These are phyloP conservation scores for Raphanus hybrid DNA, from an alignment of 441 rosid genomes.

Conservation along the genomic window DNA sequence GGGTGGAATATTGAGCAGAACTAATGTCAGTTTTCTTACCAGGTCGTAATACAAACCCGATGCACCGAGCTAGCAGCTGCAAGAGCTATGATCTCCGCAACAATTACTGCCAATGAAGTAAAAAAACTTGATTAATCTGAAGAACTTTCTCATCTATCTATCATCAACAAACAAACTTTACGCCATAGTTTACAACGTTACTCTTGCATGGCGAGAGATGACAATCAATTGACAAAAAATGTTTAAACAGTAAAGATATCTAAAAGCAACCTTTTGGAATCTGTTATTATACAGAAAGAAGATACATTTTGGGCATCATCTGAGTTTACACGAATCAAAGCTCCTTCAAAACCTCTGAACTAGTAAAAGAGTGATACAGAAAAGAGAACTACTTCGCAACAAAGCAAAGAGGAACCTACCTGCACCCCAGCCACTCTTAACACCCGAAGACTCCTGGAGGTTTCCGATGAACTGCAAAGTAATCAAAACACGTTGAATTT, in stretches of 20 bases:
- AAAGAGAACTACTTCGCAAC: not conserved
- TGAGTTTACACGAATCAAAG: not conserved
- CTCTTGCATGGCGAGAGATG: not conserved
- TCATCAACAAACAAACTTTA: too few species aligned
- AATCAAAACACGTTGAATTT: too few species aligned
- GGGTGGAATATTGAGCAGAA: not conserved
- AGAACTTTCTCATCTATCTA: too few species aligned
- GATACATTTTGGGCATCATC: not conserved
- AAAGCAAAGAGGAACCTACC: not conserved
- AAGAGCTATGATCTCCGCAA: constrained; percentile 71
- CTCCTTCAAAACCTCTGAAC: not conserved
- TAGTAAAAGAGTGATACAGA: not conserved
- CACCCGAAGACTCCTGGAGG: not conserved
- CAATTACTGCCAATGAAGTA: constrained; percentile 51
- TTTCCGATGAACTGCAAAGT: not conserved
- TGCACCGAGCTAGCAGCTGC: constrained; percentile 79
- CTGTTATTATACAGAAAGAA: not conserved
- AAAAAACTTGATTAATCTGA: not conserved
- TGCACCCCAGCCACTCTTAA: too few species aligned
- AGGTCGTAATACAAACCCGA: constrained; percentile 80
- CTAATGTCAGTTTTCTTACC: constrained; percentile 49
- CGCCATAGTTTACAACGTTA: too few species aligned
- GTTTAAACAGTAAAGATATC: not conserved
- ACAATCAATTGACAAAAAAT: not conserved
- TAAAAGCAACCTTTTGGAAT: not conserved